These are phyloP conservation scores for Colletotrichum plurivorum DNA, from an alignment of 2,329 filamentous ascomycete species.

Conservation along the genomic window DNA sequence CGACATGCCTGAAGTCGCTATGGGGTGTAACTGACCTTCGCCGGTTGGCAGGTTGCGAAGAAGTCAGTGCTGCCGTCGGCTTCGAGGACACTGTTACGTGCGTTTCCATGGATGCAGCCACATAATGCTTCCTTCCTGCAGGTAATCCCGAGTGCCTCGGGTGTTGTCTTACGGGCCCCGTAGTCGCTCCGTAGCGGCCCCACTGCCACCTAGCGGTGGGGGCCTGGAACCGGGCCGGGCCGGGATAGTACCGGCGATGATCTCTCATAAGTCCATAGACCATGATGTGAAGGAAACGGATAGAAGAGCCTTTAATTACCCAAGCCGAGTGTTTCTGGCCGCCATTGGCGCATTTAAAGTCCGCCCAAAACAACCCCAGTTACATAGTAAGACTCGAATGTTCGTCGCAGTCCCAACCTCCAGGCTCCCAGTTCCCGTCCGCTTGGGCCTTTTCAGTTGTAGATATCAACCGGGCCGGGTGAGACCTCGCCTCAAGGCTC, in stretches of 20 bases:
- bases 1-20: neutral
- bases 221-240: no score
- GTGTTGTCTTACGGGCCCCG: conserved; percentile 2
- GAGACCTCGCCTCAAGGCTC: neutral
- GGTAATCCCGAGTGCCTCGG: conserved; percentile 4
- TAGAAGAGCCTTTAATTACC: no score
- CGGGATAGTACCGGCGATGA: no score
- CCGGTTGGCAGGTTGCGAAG: neutral
- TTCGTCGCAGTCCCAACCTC: neutral
- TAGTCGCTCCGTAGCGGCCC: conserved; percentile 5
- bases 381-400: neutral
- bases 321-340: no score
- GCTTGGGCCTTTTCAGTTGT: neutral
- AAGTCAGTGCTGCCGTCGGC: neutral
- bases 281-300: no score
- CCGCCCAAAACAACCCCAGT: no score
- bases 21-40: no score
- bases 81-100: neutral
- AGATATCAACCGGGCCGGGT: conserved; percentile 9
- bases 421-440: no score
- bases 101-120: neutral
- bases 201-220: neutral
- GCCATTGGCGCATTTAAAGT: no score
- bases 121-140: neutral
- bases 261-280: no score